Base-by-base conservation (phyloP, 2,329 filamentous ascomycete species). In the Phaeophleospora eucalypticola region DNA sequence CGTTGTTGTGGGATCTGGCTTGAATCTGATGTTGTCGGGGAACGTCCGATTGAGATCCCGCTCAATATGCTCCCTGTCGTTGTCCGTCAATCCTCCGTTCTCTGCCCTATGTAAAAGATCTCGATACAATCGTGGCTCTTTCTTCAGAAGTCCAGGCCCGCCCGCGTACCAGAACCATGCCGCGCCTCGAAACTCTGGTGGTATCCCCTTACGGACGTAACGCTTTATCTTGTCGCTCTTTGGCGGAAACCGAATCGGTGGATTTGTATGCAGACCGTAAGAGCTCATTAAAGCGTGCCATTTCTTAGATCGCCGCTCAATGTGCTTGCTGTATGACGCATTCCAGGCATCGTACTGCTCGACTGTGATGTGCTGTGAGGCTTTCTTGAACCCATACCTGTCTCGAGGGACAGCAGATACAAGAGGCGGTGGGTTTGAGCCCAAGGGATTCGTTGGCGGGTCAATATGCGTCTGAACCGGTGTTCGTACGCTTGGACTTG, bases 121-220 rank as follows among this genome's bases (percentile, higher is more conserved):
- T 43, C 82, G 78, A 64, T 96, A 97, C 14, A 91, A 72, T 1
- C 87, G 87, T 4, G 82, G 78, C 58, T 94, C 80, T 61, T 87
- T 84, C 42, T 82, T 79, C 49, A 95, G 67, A 55, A 89, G 85
- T 37, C 83, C 82, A 18, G 89, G 89, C 1, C 91, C 91, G 16
- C 89, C 89, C 9, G 89, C 89, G 65, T 96, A 97, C 71, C 87
- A 96, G 67, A 95, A 97, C 91, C 91, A 97, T 37, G 91, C 91
- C 4, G 87, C 86, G n/a, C 91, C 91, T 61, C 91, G 82, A 82
- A 89, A 95, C 56, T 95, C 89, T 0, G 90, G 88, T 2, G 91
- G 91, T 41, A 96, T 91, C 14, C 91, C 91, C 68, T 96, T 97
- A 42, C 90, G 83, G 40, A 95, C 81, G 64, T 93, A 96, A 15